Evolutionary conservation across 768 basidiomycete genomes (phyloP).

Genomic region (Tulasnella sp.): DNA sequence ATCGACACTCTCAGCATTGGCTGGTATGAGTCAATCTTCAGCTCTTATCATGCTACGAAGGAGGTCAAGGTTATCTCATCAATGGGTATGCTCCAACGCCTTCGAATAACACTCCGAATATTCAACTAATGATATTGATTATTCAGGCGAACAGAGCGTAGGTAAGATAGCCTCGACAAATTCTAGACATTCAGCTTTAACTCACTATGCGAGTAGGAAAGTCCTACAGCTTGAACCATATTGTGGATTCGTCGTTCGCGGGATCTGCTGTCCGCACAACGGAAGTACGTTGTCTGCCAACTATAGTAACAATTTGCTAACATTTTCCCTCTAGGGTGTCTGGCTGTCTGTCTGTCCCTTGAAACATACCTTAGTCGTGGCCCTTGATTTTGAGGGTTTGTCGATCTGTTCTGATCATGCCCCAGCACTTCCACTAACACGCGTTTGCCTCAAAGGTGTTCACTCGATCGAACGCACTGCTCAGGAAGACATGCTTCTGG

Average conservation of each 20-base stretch:
- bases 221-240: slow-evolving; percentile 48
- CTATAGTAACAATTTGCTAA: too few species aligned
- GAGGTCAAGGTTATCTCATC: slow-evolving; percentile 57
- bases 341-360: slow-evolving; percentile 62
- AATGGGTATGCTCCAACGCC: slow-evolving; percentile 37
- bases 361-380: slow-evolving; percentile 41
- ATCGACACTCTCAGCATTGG: slow-evolving; percentile 47
- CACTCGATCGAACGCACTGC: slow-evolving; percentile 53
- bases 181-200: neutral
- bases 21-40: slow-evolving; percentile 56
- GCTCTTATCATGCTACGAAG: slow-evolving; percentile 53
- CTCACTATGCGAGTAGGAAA: slow-evolving; percentile 40
- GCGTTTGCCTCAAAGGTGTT: slow-evolving; percentile 31
- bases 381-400: slow-evolving; percentile 54
- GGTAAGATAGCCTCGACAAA: neutral
- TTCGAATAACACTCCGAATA: neutral
- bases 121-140: neutral
- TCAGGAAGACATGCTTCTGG: slow-evolving; percentile 53
- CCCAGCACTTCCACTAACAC: neutral
- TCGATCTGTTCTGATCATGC: neutral
- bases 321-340: slow-evolving; percentile 42
- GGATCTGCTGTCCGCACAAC: slow-evolving; percentile 30
- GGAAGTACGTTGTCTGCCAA: slow-evolving; percentile 9
- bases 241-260: slow-evolving; percentile 55
- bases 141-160: slow-evolving; percentile 15